Evolutionary conservation across 108 stramenopile species (phyloP).

Genomic region (Conticribra weissflogii): DNA sequence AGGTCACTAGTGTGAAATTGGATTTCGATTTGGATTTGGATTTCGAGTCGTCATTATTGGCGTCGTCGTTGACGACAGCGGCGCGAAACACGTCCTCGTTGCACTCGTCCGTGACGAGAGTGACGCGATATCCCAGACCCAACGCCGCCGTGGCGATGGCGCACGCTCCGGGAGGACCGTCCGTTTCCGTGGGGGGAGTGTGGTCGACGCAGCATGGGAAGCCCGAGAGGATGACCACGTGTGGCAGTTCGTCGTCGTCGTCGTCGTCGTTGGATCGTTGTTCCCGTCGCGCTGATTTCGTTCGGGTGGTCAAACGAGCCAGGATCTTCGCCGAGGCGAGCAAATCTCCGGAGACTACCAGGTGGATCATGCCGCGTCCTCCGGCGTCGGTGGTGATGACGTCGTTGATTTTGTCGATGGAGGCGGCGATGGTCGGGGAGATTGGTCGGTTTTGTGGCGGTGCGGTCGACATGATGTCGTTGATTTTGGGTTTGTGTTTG

Average conservation of each 20-base stretch:
- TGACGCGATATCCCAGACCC: constrained; percentile 57
- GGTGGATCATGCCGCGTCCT: constrained; percentile 63
- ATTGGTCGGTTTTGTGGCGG: background rate
- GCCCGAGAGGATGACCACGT: constrained; percentile 74
- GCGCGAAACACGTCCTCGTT: constrained; percentile 53
- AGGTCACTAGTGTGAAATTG: too few relatives aligned
- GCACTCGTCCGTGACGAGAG: constrained; percentile 75
- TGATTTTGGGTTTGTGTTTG: too few relatives aligned
- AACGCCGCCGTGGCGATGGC: constrained; percentile 62
- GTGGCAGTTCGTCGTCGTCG: constrained; percentile 2
- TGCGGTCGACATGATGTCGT: constrained; percentile 1
- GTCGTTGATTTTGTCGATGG: constrained; percentile 42
- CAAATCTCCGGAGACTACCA: constrained; percentile 66
- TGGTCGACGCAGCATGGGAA: constrained; percentile 82
- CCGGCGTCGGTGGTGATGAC: constrained; percentile 71
- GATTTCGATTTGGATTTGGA: too few relatives aligned
- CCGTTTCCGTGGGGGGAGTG: constrained; percentile 84
- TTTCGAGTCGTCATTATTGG: constrained; percentile 10
- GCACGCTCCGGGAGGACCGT: constrained; percentile 82
- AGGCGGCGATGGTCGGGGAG: background rate
- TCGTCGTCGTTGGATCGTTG: too few relatives aligned
- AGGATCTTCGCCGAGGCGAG: constrained; percentile 38
- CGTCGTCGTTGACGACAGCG: constrained; percentile 30
- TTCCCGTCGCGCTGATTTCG: too few relatives aligned
- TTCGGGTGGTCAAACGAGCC: constrained; percentile 10